Base-by-base conservation (phyloP, 805 yeast species). In the Torulaspora maleeae region DNA sequence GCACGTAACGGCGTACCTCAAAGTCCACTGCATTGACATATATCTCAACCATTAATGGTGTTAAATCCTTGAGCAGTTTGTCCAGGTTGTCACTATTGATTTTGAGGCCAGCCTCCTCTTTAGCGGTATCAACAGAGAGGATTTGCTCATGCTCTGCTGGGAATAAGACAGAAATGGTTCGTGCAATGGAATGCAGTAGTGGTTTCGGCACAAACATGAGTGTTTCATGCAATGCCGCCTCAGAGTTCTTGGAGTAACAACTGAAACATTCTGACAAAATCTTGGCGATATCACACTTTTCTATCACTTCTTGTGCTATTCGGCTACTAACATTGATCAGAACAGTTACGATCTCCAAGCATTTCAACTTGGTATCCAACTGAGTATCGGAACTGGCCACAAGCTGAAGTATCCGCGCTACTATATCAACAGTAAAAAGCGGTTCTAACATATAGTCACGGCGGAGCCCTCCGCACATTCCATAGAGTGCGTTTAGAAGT, bases 21-120 rank as follows among this genome's bases (percentile, higher is more conserved):
- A 73, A 78, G 47, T 85, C 87, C 58, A 85, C 82, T 0, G 91
- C 75, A 2, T 91, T 80, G 28, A 84, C 80, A 55, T 82, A 87
- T 7, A 86, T 74, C 49, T 77, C 79, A 9, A 84, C 61, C 42
- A 87, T 56, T 3, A 81, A 52, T 0, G 78, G 73, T 60, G 81
- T 76, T 3, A 80, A 58, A 7, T 71, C 69, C 36, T 66, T 66
- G 5, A 75, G 67, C 57, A 83, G 78, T 1, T 44, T 27, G 16
- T 56, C 46, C 27, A 63, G 57, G 27, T 60, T 58, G 3, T 50
- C 58, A 1, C 49, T 54, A 9, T 63, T 53, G 1, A 58, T 54
- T 8, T 57, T 51, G 38, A 56, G 53, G 19, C 55, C 57, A 33
- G 51, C 54, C 11, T 53, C 47, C 15, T 63, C 25, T 22, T 22